These are phyloP conservation scores for Cicer bijugum DNA, from an alignment of 306 rosid species.

Conservation along the genomic window DNA sequence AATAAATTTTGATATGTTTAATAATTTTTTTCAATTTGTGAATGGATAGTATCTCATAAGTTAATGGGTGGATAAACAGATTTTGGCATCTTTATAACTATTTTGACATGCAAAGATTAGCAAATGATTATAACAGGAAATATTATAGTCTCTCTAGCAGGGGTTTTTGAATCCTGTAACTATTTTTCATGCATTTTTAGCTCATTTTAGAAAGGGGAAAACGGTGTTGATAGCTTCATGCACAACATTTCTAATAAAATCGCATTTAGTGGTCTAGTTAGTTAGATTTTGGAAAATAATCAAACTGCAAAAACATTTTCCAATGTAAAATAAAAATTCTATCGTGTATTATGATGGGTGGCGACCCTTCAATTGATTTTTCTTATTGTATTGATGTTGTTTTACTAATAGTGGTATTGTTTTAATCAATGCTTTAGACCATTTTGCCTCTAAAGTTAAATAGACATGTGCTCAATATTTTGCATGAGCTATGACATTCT, in stretches of 20 bases:
- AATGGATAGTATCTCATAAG: neutral
- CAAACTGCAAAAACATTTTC: slow-evolving; percentile 7
- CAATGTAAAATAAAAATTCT: slow-evolving; percentile 28
- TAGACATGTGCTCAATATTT: slow-evolving; percentile 23
- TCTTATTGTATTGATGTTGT: slow-evolving; percentile 13
- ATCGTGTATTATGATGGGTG: neutral
- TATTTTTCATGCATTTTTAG: slow-evolving; percentile 1
- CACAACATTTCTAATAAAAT: neutral
- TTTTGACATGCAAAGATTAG: slow-evolving; percentile 22
- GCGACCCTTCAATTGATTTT: slow-evolving; percentile 1
- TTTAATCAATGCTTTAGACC: slow-evolving; percentile 24
- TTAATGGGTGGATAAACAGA: slow-evolving; percentile 14
- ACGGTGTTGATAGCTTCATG: slow-evolving; percentile 24
- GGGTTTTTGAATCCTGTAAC: slow-evolving; percentile 29
- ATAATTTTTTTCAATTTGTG: too few relatives aligned
- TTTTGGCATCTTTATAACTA: slow-evolving; percentile 18
- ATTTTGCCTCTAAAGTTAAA: slow-evolving; percentile 28
- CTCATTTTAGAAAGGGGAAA: neutral
- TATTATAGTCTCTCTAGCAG: neutral
- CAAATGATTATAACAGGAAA: slow-evolving; percentile 1
- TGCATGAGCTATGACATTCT: slow-evolving; percentile 4
- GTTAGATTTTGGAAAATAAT: neutral
- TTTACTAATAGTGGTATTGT: neutral
- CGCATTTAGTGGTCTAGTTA: slow-evolving; percentile 26
- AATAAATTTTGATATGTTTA: too few relatives aligned